A percentile compares a stretch with the other conserved stretches of the same genome.
Evolutionary conservation across 768 basidiomycete species (phyloP).

Genomic region (Saitozyma sp.): DNA sequence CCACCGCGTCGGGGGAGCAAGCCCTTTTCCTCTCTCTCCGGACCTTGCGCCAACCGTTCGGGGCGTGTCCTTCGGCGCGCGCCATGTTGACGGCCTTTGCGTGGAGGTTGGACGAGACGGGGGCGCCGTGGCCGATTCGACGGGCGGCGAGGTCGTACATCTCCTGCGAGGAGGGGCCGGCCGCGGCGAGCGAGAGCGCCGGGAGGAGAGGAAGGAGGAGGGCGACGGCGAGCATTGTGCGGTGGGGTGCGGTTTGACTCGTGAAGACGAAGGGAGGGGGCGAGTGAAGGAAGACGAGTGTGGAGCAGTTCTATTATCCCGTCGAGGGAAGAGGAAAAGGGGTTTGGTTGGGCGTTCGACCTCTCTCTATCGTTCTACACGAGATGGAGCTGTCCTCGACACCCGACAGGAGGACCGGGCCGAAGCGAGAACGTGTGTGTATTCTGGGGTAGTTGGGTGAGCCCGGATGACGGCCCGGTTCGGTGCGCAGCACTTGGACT

Average conservation of each 20-base stretch:
- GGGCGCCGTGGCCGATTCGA: neutral
- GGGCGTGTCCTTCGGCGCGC: neutral
- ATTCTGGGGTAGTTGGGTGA: no score
- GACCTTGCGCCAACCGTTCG: neutral
- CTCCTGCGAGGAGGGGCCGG: neutral
- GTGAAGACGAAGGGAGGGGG: neutral
- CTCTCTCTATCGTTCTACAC: no score
- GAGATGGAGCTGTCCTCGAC: no score
- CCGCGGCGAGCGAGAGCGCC: neutral
- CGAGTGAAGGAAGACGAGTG: neutral
- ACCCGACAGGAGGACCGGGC: no score
- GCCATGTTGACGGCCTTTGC: neutral
- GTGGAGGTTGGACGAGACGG: neutral
- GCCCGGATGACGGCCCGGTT: no score
- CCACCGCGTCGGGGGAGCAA: neutral
- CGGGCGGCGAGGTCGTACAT: neutral
- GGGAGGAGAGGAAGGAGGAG: neutral
- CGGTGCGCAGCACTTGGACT: no score
- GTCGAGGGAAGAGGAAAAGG: no score
- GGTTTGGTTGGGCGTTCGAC: no score
- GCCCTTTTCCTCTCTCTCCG: neutral
- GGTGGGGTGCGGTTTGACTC: neutral
- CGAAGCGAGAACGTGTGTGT: no score
- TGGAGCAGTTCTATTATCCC: neutral
- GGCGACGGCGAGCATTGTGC: neutral